These are phyloP conservation scores for Podospora fimiseda DNA, from an alignment of 495 filamentous ascomycete genomes.

Conservation along the genomic window DNA sequence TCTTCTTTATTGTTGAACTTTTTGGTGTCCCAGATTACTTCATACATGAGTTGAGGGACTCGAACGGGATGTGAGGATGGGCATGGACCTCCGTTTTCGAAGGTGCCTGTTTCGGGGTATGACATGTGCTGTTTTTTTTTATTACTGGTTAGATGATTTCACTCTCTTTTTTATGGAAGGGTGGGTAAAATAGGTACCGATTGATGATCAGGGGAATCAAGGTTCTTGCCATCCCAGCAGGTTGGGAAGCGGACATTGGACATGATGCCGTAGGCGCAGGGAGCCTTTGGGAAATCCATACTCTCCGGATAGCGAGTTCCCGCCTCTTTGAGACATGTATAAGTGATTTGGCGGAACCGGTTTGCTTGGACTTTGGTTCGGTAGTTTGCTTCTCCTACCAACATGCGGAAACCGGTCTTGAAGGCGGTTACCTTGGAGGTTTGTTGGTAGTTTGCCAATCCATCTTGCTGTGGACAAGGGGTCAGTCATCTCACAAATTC, in stretches of 20 bases:
- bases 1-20: conserved; percentile 30
- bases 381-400: conserved; percentile 55
- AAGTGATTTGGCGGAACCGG: conserved; percentile 35
- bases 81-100: conserved; percentile 27
- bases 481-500: no score
- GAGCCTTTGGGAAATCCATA: conserved; percentile 24
- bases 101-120: conserved; percentile 29
- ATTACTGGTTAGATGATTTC: no score
- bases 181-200: no score
- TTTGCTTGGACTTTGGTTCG: conserved; percentile 28
- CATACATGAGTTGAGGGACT: conserved; percentile 36
- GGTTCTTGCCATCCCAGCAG: conserved; percentile 29
- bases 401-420: conserved; percentile 61
- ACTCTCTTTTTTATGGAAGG: no score
- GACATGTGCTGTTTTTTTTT: conserved; percentile 37
- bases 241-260: conserved; percentile 33
- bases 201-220: conserved; percentile 32
- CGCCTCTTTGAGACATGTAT: conserved; percentile 30
- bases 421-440: conserved; percentile 40
- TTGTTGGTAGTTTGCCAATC: conserved; percentile 23
- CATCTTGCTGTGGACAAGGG: background rate
- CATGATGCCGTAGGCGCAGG: conserved; percentile 36
- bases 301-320: conserved; percentile 30
- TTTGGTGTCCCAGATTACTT: conserved; percentile 37
- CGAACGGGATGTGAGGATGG: conserved; percentile 29